Conservation (phyloP, 2,329 filamentous ascomycete genomes). For the Fusarium cicatricum region DNA sequence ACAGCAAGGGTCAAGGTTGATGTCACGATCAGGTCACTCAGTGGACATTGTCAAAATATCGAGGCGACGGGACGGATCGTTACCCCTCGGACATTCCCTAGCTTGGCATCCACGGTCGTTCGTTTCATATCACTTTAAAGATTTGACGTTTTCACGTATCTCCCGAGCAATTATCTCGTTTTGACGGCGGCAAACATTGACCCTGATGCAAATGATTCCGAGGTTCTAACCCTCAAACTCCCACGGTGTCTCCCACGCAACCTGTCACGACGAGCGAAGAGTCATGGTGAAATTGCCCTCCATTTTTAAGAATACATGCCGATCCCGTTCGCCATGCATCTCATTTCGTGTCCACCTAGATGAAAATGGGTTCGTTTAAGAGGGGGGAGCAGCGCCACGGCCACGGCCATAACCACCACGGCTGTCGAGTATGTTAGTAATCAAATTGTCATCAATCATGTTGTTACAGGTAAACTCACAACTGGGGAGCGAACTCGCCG, state of each 20-base stretch:
- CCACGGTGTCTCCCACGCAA: conserved; percentile 53
- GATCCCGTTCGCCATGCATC: conserved; percentile 54
- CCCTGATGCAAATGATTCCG: conserved; percentile 59
- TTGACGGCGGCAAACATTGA: conserved; percentile 51
- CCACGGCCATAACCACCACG: conserved; percentile 91
- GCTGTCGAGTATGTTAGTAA: conserved; percentile 58
- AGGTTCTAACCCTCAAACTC: conserved; percentile 60
- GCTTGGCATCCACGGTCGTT: conserved; percentile 21
- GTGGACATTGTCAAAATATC: neutral
- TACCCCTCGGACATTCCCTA: conserved; percentile 22
- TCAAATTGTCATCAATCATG: neutral
- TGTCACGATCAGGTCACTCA: conserved; percentile 13
- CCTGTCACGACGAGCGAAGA: conserved; percentile 50
- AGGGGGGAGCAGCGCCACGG: conserved; percentile 77
- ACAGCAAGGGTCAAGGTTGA: neutral
- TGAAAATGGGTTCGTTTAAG: conserved; percentile 58
- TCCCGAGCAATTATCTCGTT: conserved; percentile 45
- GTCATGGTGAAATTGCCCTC: conserved; percentile 53
- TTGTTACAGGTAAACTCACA: conserved; percentile 63
- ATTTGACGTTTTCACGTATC: conserved; percentile 41
- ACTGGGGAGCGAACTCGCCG: conserved; percentile 90
- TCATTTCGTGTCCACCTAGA: conserved; percentile 55
- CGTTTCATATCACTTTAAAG: conserved; percentile 38
- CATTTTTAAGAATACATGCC: conserved; percentile 59
- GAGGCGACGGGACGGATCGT: conserved; percentile 10